phyloP scores from a whole-genome alignment of 1,139 yeast species.

The Maudiozyma humilis region DNA sequence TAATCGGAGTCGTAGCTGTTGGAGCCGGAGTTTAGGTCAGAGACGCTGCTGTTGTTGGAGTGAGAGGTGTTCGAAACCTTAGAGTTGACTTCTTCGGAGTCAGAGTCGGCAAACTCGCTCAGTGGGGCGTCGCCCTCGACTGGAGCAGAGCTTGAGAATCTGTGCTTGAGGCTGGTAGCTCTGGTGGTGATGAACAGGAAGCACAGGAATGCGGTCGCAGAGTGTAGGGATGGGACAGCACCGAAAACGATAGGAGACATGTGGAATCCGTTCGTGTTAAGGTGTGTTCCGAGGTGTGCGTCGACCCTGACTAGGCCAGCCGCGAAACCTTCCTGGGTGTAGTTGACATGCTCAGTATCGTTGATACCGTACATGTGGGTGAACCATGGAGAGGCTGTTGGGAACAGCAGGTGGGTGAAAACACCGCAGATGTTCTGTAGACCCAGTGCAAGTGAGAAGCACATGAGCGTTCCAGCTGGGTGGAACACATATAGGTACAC shows the following conservation, averaged over 20 bases:
- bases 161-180: slow-evolving; percentile 24
- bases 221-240: slow-evolving; percentile 59
- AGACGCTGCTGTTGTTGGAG: neutral
- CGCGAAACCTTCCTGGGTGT: slow-evolving; percentile 59
- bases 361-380: slow-evolving; percentile 51
- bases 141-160: slow-evolving; percentile 8
- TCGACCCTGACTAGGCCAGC: slow-evolving; percentile 65
- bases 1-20: neutral
- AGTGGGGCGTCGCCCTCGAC: neutral
- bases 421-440: slow-evolving; percentile 54
- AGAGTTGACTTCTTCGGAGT: neutral
- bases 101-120: neutral
- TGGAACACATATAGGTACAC: slow-evolving; percentile 61
- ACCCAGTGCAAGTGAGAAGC: slow-evolving; percentile 48
- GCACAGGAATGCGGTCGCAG: slow-evolving; percentile 53
- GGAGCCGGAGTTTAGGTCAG: neutral
- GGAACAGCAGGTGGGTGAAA: slow-evolving; percentile 49
- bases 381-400: slow-evolving; percentile 71
- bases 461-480: slow-evolving; percentile 49
- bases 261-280: slow-evolving; percentile 56
- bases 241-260: slow-evolving; percentile 64
- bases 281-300: slow-evolving; percentile 51
- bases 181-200: slow-evolving; percentile 37
- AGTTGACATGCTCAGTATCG: slow-evolving; percentile 40
- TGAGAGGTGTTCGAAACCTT: slow-evolving; percentile 1